Evolutionary conservation across 306 rosid genomes (phyloP), one percentile per base, ranked within the genome.

Genomic region (Vicia faba): DNA sequence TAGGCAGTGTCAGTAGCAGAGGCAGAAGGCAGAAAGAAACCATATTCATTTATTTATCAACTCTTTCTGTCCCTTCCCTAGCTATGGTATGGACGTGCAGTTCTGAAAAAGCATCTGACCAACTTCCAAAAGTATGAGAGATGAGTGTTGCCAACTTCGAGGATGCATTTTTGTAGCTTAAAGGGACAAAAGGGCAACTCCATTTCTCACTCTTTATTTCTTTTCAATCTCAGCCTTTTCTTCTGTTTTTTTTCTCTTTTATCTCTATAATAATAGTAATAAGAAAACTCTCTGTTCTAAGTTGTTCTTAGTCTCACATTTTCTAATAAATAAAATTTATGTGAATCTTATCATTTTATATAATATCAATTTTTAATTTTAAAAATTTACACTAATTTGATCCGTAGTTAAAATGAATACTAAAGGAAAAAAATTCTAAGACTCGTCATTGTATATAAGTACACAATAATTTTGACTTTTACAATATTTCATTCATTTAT

Each of bases 111-210:
- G 58, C 14, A 10, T 51, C 58, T 51, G 58, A 51, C 29, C 14
- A 20, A 51, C 12, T 10, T 51, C 55, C 23, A 49, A 49, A 48
- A 49, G 55, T 18, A 49, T 49, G 55, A 49, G 26, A 49, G 26
- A 48, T 48, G 11, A 2, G 8, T 15, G 1, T 16, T 50, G 18
- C 29, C 31, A 61, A 39, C 66, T 61, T 31, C 36, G 5, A 31
- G 36, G 36, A 28, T 33, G 8, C 11, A 16, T n/a, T 7, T 58
- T 15, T 72, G 35, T 71, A 39, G 38, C 38, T 71, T 72, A 70
- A 64, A 75, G 83, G 77, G 91, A 84, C 95, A 82, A 80, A 88
- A 76, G 74, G 82, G 80, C 71, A 40, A 80, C 73, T 80, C 73
- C 71, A 15, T 26, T 71, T 50, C 71, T 51, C 56, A 53, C 2